Percentiles rank a stretch among this genome's conserved stretches.
Conservation (phyloP, 106 monocot species). For the Platanthera zijinensis region DNA sequence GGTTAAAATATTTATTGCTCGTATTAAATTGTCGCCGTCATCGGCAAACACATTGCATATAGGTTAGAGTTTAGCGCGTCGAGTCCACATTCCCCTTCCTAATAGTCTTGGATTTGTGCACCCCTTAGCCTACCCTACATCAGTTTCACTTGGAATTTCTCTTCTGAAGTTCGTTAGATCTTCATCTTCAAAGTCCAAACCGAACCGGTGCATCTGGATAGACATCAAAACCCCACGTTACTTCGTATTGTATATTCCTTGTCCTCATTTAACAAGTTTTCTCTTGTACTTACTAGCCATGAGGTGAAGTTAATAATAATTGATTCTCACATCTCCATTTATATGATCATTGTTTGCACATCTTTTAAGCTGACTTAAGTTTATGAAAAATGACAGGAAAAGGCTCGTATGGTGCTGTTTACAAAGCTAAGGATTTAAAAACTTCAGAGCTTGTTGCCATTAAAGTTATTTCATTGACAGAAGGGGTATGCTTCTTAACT, state of each 20-base stretch:
- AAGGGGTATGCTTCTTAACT: constrained; percentile 61
- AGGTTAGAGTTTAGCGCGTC: no score
- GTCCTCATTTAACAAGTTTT: not conserved
- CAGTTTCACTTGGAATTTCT: no score
- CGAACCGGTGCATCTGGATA: no score
- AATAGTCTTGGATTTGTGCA: no score
- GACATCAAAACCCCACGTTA: no score
- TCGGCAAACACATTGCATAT: no score
- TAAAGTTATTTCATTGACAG: constrained; percentile 93
- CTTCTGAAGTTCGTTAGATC: no score
- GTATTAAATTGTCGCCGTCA: no score
- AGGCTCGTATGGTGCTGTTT: constrained; percentile 99
- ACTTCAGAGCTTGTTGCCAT: constrained; percentile 96
- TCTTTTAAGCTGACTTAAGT: constrained; percentile 2
- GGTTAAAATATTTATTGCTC: no score
- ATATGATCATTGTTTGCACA: not conserved
- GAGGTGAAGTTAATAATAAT: not conserved
- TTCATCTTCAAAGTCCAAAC: no score
- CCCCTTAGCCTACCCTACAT: no score
- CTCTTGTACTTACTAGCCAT: not conserved
- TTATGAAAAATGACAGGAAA: constrained; percentile 55
- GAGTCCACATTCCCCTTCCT: no score
- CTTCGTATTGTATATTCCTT: not conserved
- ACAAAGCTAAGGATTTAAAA: constrained; percentile 89
- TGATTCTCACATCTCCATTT: not conserved